Base-by-base conservation (phyloP, 2,329 filamentous ascomycete genomes). In the Pseudopithomyces maydicus region DNA sequence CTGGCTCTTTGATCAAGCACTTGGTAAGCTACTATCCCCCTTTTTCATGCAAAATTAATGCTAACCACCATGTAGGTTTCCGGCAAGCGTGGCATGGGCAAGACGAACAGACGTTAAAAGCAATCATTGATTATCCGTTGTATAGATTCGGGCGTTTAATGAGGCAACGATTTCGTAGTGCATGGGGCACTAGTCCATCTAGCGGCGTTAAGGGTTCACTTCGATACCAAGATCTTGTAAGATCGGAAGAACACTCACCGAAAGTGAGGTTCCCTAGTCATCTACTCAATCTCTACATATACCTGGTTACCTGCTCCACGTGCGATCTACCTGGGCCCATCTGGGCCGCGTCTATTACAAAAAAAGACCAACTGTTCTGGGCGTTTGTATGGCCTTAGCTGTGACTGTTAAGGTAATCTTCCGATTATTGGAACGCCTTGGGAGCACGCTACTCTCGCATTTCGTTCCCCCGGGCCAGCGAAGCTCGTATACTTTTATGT, bases 61-160 rank as follows among this genome's bases (percentile, higher is more conserved):
- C 67, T 72, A 64, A 72, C 54, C 10, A 32, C 7, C 12, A 23
- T 29, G 50, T 62, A 93, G 90, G 88, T 91, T 75, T 84, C 90
- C 59, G 95, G 95, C 71, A 99, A 98, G 85, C 90, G 95, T 77
- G 89, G 91, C 62, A 93, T 96, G 74, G 94, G 95, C 79, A 97
- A 95, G 84, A 94, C 91, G 56, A 81, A 85, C 70, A 86, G 88
- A 66, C 69, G 72, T 56, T 75, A 67, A 67, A 59, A 50, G 48
- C 29, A 47, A 17, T 19, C 54, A 36, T 39, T 50, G 46, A 29
- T 38, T 36, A 12, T 32, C 6, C 26, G 14, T 14, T 33, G 41
- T 44, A 32, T 15, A 41, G 36, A 44, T 33, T 45, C 15, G 42
- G 50, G 41, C 50, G 50, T 52, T 52, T 45, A 52, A 39, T 44